Evolutionary conservation across 176 grass and related monocot genomes (phyloP).

Genomic region (Dactylis glomerata): DNA sequence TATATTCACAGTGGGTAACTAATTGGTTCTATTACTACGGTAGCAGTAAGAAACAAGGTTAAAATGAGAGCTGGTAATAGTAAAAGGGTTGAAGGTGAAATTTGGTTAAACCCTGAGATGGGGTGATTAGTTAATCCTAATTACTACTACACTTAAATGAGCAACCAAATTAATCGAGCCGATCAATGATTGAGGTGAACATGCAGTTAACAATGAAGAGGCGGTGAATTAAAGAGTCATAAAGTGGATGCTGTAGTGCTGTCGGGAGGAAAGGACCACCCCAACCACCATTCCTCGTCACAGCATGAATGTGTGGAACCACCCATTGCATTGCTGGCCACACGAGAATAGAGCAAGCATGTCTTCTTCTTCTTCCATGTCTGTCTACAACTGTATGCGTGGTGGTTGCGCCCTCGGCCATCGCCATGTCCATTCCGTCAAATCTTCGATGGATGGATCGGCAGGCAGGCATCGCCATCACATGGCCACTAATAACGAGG

Average conservation of each 20-base stretch:
- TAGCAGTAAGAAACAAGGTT: neutral
- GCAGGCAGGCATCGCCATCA: neutral
- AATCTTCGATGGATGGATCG: neutral
- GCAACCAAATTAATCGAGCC: neutral
- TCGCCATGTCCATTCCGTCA: slow-evolving; percentile 1
- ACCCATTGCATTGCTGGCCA: slow-evolving; percentile 11
- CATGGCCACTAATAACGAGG: neutral
- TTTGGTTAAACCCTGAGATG: neutral
- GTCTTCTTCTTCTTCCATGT: neutral
- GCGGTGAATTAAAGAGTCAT: neutral
- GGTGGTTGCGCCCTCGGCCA: slow-evolving; percentile 39
- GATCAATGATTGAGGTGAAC: neutral
- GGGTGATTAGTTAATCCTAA: neutral
- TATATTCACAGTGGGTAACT: neutral
- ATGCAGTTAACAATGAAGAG: neutral
- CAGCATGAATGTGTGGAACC: neutral
- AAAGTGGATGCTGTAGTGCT: slow-evolving; percentile 25
- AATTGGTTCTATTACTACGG: neutral
- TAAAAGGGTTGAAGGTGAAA: neutral
- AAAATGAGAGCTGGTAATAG: neutral
- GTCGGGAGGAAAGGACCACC: slow-evolving; percentile 38
- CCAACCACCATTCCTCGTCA: slow-evolving; percentile 35
- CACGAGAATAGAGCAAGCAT: neutral
- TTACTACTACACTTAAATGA: neutral
- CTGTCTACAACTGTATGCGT: neutral